Base-by-base conservation (phyloP, 1,139 yeast genomes). In the Suhomyces atakaporum region DNA sequence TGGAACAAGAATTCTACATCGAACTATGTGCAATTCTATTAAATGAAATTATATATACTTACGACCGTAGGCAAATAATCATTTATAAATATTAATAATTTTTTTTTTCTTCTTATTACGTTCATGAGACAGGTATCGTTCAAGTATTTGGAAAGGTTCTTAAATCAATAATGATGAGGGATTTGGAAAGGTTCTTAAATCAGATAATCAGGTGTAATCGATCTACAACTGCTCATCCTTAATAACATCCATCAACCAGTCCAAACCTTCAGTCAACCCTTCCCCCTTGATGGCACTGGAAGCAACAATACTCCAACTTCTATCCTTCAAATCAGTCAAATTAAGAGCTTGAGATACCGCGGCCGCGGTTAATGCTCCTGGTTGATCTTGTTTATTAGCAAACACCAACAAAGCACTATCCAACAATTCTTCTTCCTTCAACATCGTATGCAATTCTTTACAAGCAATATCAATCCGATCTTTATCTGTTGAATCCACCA, bases 251-350 rank as follows among this genome's bases (percentile, higher is more conserved):
- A 89, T 94, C 54, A 92, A 50, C 98, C 98, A 92, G 62, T 92
- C 97, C 55, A 92, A 75, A 35, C 98, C 98, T 62, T 92, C 97
- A 13, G 88, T 83, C 53, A 92, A 76, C 26, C 97, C 98, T 58
- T 92, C 97, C 31, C 98, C 98, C 48, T 88, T 84, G 43, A 90
- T 79, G 16, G 98, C 98, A 66, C 96, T 85, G 49, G 96, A 85
- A 4, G 97, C 97, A 45, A 90, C 96, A 47, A 92, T 92, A 53
- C 96, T 87, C 98, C 98, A 92, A 58, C 95, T 86, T 60, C 98
- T 77, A 62, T 92, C 98, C 62, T 90, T 90, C 58, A 92, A 73
- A 40, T 87, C 95, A 4, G 90, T 89, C 49, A 92, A 68, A 45
- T 84, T 83, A 47, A 92, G 73, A 11, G 95, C 90, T 50, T 86